These are phyloP conservation scores for Coemansia sp. DNA, from an alignment of 192 early-diverging fungal species.

Conservation along the genomic window DNA sequence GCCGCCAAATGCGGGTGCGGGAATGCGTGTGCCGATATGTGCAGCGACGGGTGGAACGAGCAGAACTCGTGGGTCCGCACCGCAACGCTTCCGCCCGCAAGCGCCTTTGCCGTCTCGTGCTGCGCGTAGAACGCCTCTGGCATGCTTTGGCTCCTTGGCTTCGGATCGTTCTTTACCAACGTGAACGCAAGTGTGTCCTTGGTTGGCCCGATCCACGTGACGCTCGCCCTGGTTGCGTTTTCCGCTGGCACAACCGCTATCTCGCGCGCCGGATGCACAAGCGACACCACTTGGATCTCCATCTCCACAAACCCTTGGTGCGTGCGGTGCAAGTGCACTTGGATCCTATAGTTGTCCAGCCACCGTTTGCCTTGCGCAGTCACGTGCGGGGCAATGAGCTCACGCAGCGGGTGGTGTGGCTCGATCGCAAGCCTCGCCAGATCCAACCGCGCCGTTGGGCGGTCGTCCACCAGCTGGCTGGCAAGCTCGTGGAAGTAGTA, in stretches of 20 bases:
- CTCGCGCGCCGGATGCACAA: constrained; percentile 24
- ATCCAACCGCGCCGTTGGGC: constrained; percentile 13
- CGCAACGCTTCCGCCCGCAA: constrained; percentile 10
- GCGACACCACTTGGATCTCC: constrained; percentile 27
- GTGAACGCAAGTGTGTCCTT: constrained; percentile 7
- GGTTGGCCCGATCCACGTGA: constrained; percentile 41
- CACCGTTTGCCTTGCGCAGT: constrained; percentile 12
- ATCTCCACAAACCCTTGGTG: constrained; percentile 31
- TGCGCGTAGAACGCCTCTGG: constrained; percentile 25
- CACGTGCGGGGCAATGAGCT: constrained; percentile 21
- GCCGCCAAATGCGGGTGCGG: background rate
- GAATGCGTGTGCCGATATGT: constrained; percentile 11
- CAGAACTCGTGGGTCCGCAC: constrained; percentile 20
- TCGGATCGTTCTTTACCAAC: constrained; percentile 4
- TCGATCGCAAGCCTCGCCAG: constrained; percentile 14
- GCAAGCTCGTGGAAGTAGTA: constrained; percentile 37
- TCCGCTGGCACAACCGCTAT: constrained; percentile 20
- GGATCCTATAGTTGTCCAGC: constrained; percentile 45
- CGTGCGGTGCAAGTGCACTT: constrained; percentile 29
- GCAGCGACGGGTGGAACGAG: constrained; percentile 43
- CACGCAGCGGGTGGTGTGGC: constrained; percentile 14
- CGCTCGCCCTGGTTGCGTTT: constrained; percentile 23
- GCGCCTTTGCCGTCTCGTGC: constrained; percentile 14
- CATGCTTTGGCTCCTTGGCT: constrained; percentile 8
- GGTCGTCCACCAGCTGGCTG: constrained; percentile 5